Evolutionary conservation across 495 filamentous ascomycete species (phyloP).

Genomic region (Penicillium pulvis): DNA sequence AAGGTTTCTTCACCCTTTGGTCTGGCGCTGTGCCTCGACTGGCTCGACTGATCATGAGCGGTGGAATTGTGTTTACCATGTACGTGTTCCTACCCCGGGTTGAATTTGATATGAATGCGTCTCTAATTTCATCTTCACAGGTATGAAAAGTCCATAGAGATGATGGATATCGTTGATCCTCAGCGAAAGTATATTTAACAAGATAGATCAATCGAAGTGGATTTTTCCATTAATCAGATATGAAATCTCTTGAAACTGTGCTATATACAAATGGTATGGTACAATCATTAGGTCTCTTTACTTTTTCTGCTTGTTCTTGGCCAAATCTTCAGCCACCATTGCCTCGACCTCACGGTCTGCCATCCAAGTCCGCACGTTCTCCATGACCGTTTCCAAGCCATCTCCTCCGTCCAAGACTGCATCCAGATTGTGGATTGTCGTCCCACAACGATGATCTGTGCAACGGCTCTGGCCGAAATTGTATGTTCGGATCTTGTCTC

Average conservation of each 20-base stretch:
- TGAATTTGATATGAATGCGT: background rate
- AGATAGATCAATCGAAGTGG: background rate
- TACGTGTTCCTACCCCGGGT: constrained; percentile 34
- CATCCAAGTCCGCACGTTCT: constrained; percentile 80
- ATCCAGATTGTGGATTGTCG: constrained; percentile 79
- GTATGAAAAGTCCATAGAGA: constrained; percentile 97
- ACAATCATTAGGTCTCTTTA: constrained; percentile 11
- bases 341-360: constrained; percentile 73
- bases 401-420: constrained; percentile 75
- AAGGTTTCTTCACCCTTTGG: constrained; percentile 91
- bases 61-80: constrained; percentile 98
- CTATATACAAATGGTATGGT: constrained; percentile 26
- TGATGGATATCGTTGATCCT: constrained; percentile 80
- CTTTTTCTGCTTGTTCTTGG: constrained; percentile 23
- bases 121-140: constrained; percentile 32
- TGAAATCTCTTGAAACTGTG: constrained; percentile 37
- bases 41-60: constrained; percentile 81
- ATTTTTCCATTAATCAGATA: constrained; percentile 5
- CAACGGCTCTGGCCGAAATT: constrained; percentile 92
- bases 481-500: constrained; percentile 94
- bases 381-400: constrained; percentile 73
- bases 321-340: constrained; percentile 54
- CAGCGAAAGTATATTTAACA: constrained; percentile 77
- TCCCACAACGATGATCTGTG: constrained; percentile 88
- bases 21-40: constrained; percentile 86